Evolutionary conservation across 75 land plant genomes (phyloP).

Genomic region (Ceratopteris richardii): DNA sequence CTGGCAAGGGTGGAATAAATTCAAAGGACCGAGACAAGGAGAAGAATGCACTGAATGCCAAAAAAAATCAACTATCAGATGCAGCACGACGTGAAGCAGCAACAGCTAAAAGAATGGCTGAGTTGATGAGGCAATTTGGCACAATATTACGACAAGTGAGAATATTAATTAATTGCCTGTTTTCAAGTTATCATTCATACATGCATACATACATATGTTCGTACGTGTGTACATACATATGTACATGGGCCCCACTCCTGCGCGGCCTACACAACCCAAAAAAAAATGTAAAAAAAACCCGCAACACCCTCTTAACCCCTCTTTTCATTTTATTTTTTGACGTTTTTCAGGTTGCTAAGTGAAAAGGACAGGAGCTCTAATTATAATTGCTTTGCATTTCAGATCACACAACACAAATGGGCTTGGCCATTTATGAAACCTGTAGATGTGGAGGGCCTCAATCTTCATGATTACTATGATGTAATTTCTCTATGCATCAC

Average conservation of each 20-base stretch:
- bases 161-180: no score
- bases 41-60: slow-evolving; percentile 27
- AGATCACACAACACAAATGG: slow-evolving; percentile 80
- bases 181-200: no score
- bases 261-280: no score
- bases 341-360: no score
- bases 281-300: no score
- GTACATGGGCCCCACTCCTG: no score
- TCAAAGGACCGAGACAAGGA: slow-evolving; percentile 47
- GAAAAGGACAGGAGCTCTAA: not conserved
- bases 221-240: no score
- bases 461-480: slow-evolving; percentile 69
- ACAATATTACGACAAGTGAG: slow-evolving; percentile 63
- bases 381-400: slow-evolving; percentile 7
- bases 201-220: no score
- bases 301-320: no score
- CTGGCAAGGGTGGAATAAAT: slow-evolving; percentile 21
- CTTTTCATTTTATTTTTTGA: no score
- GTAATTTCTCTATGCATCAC: slow-evolving; percentile 36
- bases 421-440: slow-evolving; percentile 94
- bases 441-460: slow-evolving; percentile 83
- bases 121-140: slow-evolving; percentile 81
- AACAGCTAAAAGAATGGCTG: slow-evolving; percentile 65
- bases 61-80: slow-evolving; percentile 50
- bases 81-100: slow-evolving; percentile 42